These are phyloP conservation scores for Colletotrichum destructivum DNA, from an alignment of 2,329 filamentous ascomycete genomes.

Conservation along the genomic window DNA sequence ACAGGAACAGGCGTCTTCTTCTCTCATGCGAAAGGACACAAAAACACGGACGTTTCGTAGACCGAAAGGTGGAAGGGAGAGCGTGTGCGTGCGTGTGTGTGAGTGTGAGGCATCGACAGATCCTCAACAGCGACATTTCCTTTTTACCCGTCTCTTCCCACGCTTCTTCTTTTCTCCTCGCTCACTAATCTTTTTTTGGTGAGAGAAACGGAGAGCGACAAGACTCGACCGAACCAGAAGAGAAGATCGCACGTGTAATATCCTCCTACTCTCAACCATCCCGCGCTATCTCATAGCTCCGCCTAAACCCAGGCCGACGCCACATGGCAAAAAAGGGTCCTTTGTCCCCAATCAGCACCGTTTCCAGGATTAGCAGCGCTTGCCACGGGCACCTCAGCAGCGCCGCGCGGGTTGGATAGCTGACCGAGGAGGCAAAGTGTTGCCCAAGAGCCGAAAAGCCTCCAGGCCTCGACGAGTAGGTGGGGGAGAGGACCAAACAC, in stretches of 20 bases:
- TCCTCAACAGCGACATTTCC: background rate
- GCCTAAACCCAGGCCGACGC: slow-evolving; percentile 24
- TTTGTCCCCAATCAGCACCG: slow-evolving; percentile 28
- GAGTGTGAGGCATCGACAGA: background rate
- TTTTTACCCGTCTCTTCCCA: background rate
- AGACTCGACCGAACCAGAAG: background rate
- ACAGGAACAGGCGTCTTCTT: background rate
- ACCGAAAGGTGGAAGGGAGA: background rate
- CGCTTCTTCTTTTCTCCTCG: background rate
- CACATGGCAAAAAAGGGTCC: slow-evolving; percentile 28
- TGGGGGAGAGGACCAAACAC: background rate
- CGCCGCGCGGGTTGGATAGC: slow-evolving; percentile 23
- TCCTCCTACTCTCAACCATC: background rate
- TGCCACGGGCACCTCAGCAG: slow-evolving; percentile 16
- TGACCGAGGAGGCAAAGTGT: background rate
- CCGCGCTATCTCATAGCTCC: slow-evolving; percentile 2
- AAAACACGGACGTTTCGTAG: slow-evolving; percentile 10
- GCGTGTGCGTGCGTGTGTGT: background rate
- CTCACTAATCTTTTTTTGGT: background rate
- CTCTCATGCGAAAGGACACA: background rate
- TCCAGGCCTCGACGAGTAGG: background rate
- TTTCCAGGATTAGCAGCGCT: slow-evolving; percentile 32
- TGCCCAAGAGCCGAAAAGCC: background rate
- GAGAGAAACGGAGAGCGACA: background rate
- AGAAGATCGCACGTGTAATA: slow-evolving; percentile 8